Evolutionary conservation across 805 yeast genomes (phyloP).

Genomic region (Wickerhamomyces bisporus): DNA sequence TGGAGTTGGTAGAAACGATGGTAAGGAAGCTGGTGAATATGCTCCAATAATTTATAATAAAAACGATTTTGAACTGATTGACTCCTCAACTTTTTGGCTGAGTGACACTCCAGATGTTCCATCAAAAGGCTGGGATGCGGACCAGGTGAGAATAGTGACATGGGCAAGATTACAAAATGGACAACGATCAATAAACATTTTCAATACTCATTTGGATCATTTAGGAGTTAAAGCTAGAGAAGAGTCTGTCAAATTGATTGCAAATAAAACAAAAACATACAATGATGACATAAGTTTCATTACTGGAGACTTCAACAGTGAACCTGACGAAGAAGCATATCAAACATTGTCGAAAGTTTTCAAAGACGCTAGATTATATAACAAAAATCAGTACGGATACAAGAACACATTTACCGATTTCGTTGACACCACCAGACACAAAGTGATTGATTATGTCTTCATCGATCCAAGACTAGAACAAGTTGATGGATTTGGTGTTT

Average conservation of each 20-base stretch:
- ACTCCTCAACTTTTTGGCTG: conserved; percentile 46
- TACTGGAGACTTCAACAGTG: conserved; percentile 56
- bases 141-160: conserved; percentile 34
- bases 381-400: conserved; percentile 35
- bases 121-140: conserved; percentile 48
- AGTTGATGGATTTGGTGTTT: conserved; percentile 30
- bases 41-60: conserved; percentile 41
- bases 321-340: conserved; percentile 37
- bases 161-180: conserved; percentile 26
- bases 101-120: conserved; percentile 51
- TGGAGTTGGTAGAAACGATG: conserved; percentile 50
- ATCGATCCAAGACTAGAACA: conserved; percentile 12
- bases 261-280: conserved; percentile 29
- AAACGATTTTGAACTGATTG: conserved; percentile 33
- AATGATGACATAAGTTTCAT: conserved; percentile 37
- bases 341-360: conserved; percentile 31
- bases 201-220: conserved; percentile 50
- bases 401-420: conserved; percentile 46
- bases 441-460: conserved; percentile 28
- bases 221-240: conserved; percentile 40
- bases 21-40: conserved; percentile 43
- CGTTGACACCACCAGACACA: conserved; percentile 25
- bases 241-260: conserved; percentile 40
- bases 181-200: conserved; percentile 20
- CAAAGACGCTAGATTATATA: conserved; percentile 32